Evolutionary conservation across 1,284 basidiomycete genomes (phyloP), one percentile per base, ranked within the genome.

Genomic region (Paramarasmius palmivorus): DNA sequence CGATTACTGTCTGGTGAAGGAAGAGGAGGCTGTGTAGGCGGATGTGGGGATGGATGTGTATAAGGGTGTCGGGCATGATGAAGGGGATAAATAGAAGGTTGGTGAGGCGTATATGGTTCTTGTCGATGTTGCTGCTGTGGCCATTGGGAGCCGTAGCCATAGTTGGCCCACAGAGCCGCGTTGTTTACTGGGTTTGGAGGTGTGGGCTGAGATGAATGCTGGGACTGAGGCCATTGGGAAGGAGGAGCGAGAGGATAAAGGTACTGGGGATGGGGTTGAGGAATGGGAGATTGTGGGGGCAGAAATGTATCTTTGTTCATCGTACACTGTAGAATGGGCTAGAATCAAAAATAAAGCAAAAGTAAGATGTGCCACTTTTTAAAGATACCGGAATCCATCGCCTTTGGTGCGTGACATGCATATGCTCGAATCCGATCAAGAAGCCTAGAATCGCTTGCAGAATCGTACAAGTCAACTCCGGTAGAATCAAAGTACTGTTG

Each of bases 301-400:
- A 84, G 76, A 61, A 90, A 90, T 0, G 88, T 88, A 68, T 90
- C 90, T 73, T 90, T 90, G 73, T 90, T 86, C 88, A 90, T 86
- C 39, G 35, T 46, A 32, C 12, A 12, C 29, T 32, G 12, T 32
- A 12, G 29, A 32, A 12, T n/a, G n/a, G n/a, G n/a, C n/a, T n/a
- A n/a, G n/a, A n/a, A n/a, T n/a, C n/a, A n/a, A n/a, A n/a, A n/a
- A n/a, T n/a, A n/a, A n/a, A n/a, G n/a, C n/a, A n/a, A n/a, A n/a
- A n/a, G n/a, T 6, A 32, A 32, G n/a, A n/a, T n/a, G n/a, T n/a
- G n/a, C n/a, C n/a, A n/a, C n/a, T n/a, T n/a, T n/a, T n/a, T n/a
- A n/a, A n/a, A n/a, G n/a, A n/a, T n/a, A n/a, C n/a, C n/a, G n/a
- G n/a, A n/a, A n/a, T n/a, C n/a, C n/a, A n/a, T n/a, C n/a, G n/a